A percentile compares a stretch with the other conserved stretches of the same genome.
These are phyloP conservation scores for Rhizopus delemar DNA, from an alignment of 371 early-diverging fungal genomes.

Conservation along the genomic window DNA sequence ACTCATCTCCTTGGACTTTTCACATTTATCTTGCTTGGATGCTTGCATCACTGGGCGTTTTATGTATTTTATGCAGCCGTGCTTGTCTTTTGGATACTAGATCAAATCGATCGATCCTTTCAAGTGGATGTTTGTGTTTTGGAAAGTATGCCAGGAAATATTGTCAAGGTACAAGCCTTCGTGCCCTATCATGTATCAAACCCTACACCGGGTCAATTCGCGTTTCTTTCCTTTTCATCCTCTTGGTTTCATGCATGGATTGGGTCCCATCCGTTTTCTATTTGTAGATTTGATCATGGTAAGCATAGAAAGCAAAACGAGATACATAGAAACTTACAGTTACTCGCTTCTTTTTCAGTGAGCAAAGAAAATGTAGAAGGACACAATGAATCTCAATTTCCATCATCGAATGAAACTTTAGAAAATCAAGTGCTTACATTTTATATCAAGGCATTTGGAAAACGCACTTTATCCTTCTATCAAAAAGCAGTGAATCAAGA, in stretches of 20 bases:
- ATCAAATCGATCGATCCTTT: slow-evolving; percentile 26
- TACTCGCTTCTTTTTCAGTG: background rate
- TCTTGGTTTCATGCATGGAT: slow-evolving; percentile 14
- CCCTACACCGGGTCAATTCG: slow-evolving; percentile 35
- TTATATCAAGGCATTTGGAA: slow-evolving; percentile 35
- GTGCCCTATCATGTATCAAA: slow-evolving; percentile 13
- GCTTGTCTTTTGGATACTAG: slow-evolving; percentile 30
- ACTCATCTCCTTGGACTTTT: slow-evolving; percentile 30
- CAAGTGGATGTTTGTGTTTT: slow-evolving; percentile 9
- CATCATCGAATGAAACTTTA: background rate
- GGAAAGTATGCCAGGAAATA: slow-evolving; percentile 30
- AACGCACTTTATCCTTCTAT: slow-evolving; percentile 11
- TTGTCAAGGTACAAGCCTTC: slow-evolving; percentile 26
- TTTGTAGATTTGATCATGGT: slow-evolving; percentile 30
- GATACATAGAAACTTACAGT: background rate
- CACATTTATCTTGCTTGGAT: slow-evolving; percentile 21
- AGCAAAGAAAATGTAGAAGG: background rate
- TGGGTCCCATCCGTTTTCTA: slow-evolving; percentile 41
- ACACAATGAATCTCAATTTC: background rate
- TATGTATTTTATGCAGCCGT: slow-evolving; percentile 33
- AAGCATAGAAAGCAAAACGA: background rate
- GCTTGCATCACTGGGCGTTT: slow-evolving; percentile 40
- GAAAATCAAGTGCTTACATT: slow-evolving; percentile 25
- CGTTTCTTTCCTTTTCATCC: slow-evolving; percentile 21
- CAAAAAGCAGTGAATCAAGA: slow-evolving; percentile 9